These are phyloP conservation scores for Alloascoidea africana DNA, from an alignment of 805 yeast species.

Conservation along the genomic window DNA sequence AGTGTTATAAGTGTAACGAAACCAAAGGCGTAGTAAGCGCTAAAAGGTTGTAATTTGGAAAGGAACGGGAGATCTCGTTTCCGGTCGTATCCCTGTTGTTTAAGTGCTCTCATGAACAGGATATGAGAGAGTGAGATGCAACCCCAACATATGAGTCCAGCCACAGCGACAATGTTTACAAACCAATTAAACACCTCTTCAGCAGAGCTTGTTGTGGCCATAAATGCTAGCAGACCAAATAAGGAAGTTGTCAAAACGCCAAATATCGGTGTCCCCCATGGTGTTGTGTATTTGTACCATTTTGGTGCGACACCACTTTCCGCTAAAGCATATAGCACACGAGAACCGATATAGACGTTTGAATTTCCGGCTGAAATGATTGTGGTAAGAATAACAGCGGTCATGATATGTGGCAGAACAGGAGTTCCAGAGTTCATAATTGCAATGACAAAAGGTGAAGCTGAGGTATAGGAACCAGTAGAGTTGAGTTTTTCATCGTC, in stretches of 20 bases:
- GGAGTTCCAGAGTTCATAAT: conserved; percentile 42
- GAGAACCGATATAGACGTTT: conserved; percentile 55
- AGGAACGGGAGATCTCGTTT: conserved; percentile 53
- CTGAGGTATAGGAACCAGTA: conserved; percentile 24
- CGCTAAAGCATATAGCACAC: conserved; percentile 55
- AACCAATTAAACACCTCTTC: conserved; percentile 55
- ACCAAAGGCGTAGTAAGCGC: conserved; percentile 41
- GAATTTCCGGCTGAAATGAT: conserved; percentile 73
- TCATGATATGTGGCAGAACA: conserved; percentile 53
- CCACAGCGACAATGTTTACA: conserved; percentile 59
- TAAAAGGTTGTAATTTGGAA: conserved; percentile 45
- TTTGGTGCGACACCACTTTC: conserved; percentile 41
- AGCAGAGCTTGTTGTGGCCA: conserved; percentile 38
- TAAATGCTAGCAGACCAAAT: conserved; percentile 50
- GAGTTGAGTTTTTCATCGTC: conserved; percentile 36
- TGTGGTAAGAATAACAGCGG: conserved; percentile 52
- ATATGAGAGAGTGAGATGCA: conserved; percentile 2
- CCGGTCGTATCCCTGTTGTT: conserved; percentile 43
- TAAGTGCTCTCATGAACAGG: conserved; percentile 36
- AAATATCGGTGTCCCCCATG: conserved; percentile 44
- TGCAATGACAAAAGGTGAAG: conserved; percentile 65
- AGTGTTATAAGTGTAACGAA: conserved; percentile 37
- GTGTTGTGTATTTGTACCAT: conserved; percentile 31
- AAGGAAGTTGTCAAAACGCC: conserved; percentile 41
- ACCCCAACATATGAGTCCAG: conserved; percentile 47